Conservation (phyloP, 164 flowering plant genomes). For the Tetrastigma voinierianum region DNA sequence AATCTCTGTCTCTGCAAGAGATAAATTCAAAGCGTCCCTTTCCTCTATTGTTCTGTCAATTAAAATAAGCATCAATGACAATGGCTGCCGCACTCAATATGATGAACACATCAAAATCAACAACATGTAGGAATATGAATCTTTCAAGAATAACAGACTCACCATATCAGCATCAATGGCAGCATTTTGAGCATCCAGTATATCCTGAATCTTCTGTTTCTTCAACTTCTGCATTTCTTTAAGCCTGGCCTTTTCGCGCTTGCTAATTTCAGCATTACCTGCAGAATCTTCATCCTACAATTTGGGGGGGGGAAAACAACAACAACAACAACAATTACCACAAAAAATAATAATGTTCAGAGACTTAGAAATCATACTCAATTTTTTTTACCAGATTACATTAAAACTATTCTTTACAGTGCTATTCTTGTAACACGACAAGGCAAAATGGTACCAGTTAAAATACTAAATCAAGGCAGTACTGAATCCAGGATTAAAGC, state of each 20-base stretch:
- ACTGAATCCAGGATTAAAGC: too few relatives aligned
- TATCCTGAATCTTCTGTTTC: conserved; percentile 86
- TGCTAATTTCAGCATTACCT: conserved; percentile 45
- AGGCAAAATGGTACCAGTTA: too few relatives aligned
- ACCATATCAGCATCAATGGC: conserved; percentile 95
- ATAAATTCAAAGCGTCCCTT: conserved; percentile 91
- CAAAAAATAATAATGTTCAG: not conserved
- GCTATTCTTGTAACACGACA: too few relatives aligned
- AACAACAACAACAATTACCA: not conserved
- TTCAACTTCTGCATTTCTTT: conserved; percentile 78
- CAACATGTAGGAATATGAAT: not conserved
- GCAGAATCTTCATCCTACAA: conserved; percentile 39
- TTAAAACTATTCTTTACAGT: too few relatives aligned
- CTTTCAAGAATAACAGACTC: not conserved
- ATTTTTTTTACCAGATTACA: too few relatives aligned
- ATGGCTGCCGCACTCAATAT: not conserved
- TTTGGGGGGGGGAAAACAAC: too few relatives aligned
- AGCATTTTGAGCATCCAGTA: conserved; percentile 84
- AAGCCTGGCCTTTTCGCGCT: conserved; percentile 78
- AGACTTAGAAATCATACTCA: too few relatives aligned
- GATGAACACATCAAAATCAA: not conserved
- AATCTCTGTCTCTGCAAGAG: conserved; percentile 89
- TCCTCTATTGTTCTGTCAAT: conserved; percentile 74
- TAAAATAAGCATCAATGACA: not conserved
- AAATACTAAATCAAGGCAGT: too few relatives aligned